Base-by-base conservation (phyloP, 2,329 filamentous ascomycete genomes). In the Talaromyces islandicus region DNA sequence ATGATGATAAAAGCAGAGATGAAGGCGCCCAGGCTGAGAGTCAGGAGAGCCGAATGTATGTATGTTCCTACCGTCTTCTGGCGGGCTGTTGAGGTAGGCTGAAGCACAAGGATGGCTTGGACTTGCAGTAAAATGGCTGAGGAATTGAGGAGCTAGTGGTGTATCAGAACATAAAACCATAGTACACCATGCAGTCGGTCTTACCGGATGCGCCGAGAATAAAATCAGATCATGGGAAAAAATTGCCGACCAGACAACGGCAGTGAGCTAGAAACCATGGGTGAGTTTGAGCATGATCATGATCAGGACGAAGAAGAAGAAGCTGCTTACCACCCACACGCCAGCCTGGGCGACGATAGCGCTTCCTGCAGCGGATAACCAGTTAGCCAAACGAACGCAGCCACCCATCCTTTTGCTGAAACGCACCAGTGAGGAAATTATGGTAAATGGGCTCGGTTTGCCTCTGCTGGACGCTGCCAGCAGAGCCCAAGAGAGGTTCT, bases 141-240 rank as follows among this genome's bases (percentile, higher is more conserved):
- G 65, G 77, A 83, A 68, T 85, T 85, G 66, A 83, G 74, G 14
- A 83, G 75, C 79, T 81, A 61, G 24, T 24, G 46, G 19, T 21
- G 29, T 50, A 7, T 52, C 21, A 52, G 48, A 12, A 29, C 12
- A n/a, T 9, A 27, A 9, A n/a, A 25, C 4, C 12, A 21, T 6
- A 52, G 25, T 25, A 21, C 11, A 52, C 14, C 14, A 35, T 54
- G 56, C 35, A 11, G 79, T 81, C 76, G 84, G 81, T 61, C 87
- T 79, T 71, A 97, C 86, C 7, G 93, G 93, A 74, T 97, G 93
- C 9, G 88, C 86, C 19, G 91, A 92, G 82, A 97, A 96, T 67
- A 96, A 85, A 43, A 90, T 89, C 63, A 95, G 71, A 30, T 87
- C 73, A 51, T 83, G 81, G 48, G 85, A 83, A 70, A 96, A 85